Evolutionary conservation across 495 filamentous ascomycete genomes (phyloP), one percentile per base, ranked within the genome.

Genomic region (Penicillium lividum): DNA sequence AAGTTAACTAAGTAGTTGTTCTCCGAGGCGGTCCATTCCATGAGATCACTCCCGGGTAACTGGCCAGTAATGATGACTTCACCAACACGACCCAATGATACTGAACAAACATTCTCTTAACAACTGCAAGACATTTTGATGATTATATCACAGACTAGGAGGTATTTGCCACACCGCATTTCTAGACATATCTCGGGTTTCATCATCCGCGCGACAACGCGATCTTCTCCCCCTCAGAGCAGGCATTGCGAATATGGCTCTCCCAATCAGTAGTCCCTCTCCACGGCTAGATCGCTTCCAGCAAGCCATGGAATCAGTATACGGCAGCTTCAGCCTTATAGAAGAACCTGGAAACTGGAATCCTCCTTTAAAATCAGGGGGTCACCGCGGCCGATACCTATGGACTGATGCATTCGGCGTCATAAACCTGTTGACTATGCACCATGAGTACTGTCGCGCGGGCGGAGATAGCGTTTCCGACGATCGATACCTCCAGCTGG

Each of bases 351-450:
- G 55, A 16, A 56, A 61, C 54, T 74, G 80, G 80, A 73, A 57
- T 7, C 77, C 79, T 8, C 79, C 80, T 1, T 77, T 73, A 0
- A 74, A 72, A 33, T 81, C 83, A 0, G 85, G 82, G n/a, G 86
- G 84, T 9, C 84, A 87, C 59, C 75, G 69, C n/a, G 86, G 86
- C 34, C 78, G 86, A 18, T 89, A 88, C 63, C 76, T 89, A 31
- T 88, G 85, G 86, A 87, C 83, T 0, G 86, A 89, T 58, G 85
- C 85, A 1, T 88, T 88, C 59, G 86, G 85, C n/a, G 82, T 89
- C 3, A 49, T 89, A 56, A 87, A 89, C 62, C 80, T 89, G 59
- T 65, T 88, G 34, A 88, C 86, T 27, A 73, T 89, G 11, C 77
- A 82, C 59, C 68, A 66, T 9, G 78, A 82, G 43, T 64, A 70